Base-by-base conservation (phyloP, 306 rosid genomes). In the Rosa chinensis region DNA sequence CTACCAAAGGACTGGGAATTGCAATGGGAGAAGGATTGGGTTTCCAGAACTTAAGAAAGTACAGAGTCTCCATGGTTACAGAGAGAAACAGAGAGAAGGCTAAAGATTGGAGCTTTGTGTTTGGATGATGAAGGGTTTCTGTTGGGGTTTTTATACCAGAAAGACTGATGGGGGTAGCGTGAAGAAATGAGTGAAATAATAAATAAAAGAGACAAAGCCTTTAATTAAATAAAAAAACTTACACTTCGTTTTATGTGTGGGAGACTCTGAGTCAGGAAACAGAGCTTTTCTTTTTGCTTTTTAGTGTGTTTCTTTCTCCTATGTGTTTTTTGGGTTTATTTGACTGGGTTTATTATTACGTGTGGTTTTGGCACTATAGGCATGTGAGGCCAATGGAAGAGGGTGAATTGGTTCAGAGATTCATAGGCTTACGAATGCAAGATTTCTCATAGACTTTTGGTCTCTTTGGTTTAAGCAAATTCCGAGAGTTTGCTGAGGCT, bases 21-120 rank as follows among this genome's bases (percentile, higher is more conserved):
- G 82, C 55, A n/a, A 67, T 70, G 78, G 67, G 59, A 40, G 79
- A 77, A n/a, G 85, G 61, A 40, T 82, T 78, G 75, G 84, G 83
- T 43, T 85, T 91, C 97, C 94, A 90, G 86, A 92, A 90, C 83
- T 89, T 94, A 8, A 89, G 85, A 82, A 90, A 90, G 81, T 86
- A 87, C 0, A 91, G 82, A 77, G 93, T 87, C 39, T 89, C 93
- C 98, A 94, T 94, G 81, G 63, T 20, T 16, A 52, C 39, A 10
- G 4, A 18, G 56, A 43, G 77, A 72, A 62, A 40, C 64, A 56
- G 52, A 43, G 63, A 79, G 20, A 17, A 4, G 43, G 8, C 35
- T 32, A 28, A 75, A 39, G 80, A 7, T 52, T 16, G 20, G 52
- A 53, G 20, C 17, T 63, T 32, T 18, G 42, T 66, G 10, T 14